These are phyloP conservation scores for Chrysoporthe austroafricana DNA, from an alignment of 2,329 filamentous ascomycete genomes.

Conservation along the genomic window DNA sequence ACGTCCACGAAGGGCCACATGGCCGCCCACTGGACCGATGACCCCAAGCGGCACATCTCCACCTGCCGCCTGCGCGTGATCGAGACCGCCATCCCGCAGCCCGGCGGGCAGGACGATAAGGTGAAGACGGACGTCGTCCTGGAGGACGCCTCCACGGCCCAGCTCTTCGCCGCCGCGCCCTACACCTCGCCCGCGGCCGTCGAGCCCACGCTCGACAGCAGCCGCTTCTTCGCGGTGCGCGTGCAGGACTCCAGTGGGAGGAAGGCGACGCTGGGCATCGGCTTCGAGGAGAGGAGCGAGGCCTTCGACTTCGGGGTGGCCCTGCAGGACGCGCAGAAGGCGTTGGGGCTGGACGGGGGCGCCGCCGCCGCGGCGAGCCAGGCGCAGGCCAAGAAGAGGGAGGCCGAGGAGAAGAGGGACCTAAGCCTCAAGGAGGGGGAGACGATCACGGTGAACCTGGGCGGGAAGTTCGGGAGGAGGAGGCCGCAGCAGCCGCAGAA, in stretches of 20 bases:
- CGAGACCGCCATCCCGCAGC: conserved; percentile 66
- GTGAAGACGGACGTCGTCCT: conserved; percentile 78
- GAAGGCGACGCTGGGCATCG: conserved; percentile 81
- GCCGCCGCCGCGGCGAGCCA: conserved; percentile 38
- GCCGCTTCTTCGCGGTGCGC: conserved; percentile 81
- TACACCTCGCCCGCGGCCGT: conserved; percentile 70
- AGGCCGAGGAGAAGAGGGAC: conserved; percentile 66
- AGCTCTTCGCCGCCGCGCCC: conserved; percentile 82
- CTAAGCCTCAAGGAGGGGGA: conserved; percentile 88
- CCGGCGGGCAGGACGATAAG: conserved; percentile 48
- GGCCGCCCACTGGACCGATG: conserved; percentile 75
- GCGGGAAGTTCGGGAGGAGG: conserved; percentile 59
- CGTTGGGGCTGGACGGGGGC: conserved; percentile 62
- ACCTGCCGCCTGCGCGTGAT: conserved; percentile 79
- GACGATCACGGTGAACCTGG: conserved; percentile 82
- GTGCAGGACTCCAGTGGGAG: conserved; percentile 76
- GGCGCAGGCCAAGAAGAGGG: conserved; percentile 42
- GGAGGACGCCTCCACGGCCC: conserved; percentile 72
- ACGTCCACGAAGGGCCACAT: conserved; percentile 78
- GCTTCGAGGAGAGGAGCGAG: conserved; percentile 84
- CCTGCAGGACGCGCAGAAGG: conserved; percentile 76
- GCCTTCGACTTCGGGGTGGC: conserved; percentile 85
- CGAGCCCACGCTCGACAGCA: conserved; percentile 78
- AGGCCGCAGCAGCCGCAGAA: conserved; percentile 34
- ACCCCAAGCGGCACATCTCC: conserved; percentile 78